These are phyloP conservation scores for Pichia cactophila DNA, from an alignment of 1,139 yeast species.

Conservation along the genomic window DNA sequence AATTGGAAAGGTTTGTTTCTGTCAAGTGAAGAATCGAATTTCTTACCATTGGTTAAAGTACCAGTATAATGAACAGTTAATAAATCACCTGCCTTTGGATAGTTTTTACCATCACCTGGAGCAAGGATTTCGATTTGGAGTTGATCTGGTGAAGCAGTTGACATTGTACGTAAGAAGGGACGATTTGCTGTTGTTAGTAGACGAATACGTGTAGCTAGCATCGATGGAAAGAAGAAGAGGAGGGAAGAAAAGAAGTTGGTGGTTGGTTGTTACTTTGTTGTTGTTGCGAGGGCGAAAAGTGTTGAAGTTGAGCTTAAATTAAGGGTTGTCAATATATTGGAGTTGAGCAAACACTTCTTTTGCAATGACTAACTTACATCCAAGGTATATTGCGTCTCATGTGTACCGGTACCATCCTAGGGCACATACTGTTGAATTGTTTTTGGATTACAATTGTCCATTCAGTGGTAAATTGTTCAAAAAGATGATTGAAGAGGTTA, in stretches of 20 bases:
- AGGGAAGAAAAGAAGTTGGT: neutral
- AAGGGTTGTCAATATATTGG: too few relatives aligned
- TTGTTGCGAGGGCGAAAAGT: too few relatives aligned
- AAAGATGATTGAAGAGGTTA: slow-evolving; percentile 44
- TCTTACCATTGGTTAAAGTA: slow-evolving; percentile 86
- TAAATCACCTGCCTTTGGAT: slow-evolving; percentile 78
- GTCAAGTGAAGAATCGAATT: slow-evolving; percentile 90
- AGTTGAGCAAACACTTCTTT: neutral
- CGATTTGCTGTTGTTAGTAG: neutral
- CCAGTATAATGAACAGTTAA: slow-evolving; percentile 95
- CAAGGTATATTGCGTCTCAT: slow-evolving; percentile 20
- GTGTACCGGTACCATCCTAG: slow-evolving; percentile 9
- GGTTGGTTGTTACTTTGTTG: too few relatives aligned
- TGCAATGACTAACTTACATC: slow-evolving; percentile 19
- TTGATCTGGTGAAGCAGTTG: slow-evolving; percentile 15
- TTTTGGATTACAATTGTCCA: slow-evolving; percentile 75
- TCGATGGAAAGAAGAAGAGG: neutral
- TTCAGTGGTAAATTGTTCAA: slow-evolving; percentile 59
- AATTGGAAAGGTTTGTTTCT: slow-evolving; percentile 94
- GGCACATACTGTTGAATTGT: slow-evolving; percentile 40
- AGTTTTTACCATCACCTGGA: slow-evolving; percentile 70
- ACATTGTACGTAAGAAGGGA: slow-evolving; percentile 4
- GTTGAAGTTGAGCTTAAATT: too few relatives aligned
- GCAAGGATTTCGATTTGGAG: slow-evolving; percentile 25
- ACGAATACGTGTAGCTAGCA: neutral